Percentiles rank a stretch among this genome's conserved stretches.
Evolutionary conservation across 495 filamentous ascomycete genomes (phyloP).

Genomic region (Penicillium psychrofluorescens): DNA sequence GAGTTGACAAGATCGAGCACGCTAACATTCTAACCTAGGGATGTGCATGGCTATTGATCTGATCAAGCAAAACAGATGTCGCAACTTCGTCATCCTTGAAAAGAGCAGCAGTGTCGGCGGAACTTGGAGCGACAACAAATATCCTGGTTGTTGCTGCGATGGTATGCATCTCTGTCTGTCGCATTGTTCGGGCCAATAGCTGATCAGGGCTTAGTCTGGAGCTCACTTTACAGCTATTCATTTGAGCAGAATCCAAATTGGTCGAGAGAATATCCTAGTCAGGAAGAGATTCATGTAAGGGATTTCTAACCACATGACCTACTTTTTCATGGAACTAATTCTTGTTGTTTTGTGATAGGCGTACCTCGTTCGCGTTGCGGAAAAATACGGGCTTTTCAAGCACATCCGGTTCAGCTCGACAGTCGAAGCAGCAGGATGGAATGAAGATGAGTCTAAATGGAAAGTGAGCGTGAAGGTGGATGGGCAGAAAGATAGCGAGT

Average conservation of each 20-base stretch:
- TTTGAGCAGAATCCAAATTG: constrained; percentile 61
- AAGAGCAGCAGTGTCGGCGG: constrained; percentile 47
- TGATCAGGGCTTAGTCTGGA: constrained; percentile 24
- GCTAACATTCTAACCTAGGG: constrained; percentile 16
- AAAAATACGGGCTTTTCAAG: constrained; percentile 51
- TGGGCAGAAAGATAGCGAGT: constrained; percentile 42
- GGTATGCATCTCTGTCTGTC: constrained; percentile 11
- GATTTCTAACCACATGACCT: constrained; percentile 1
- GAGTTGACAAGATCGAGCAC: background rate
- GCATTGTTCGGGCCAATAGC: too few relatives aligned
- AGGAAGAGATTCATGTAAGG: constrained; percentile 51
- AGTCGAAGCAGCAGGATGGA: constrained; percentile 48
- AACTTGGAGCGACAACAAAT: constrained; percentile 50
- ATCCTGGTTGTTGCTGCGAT: constrained; percentile 49
- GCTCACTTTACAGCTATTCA: constrained; percentile 53
- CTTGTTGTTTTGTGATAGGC: constrained; percentile 26
- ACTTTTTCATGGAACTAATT: background rate
- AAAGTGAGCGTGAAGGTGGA: constrained; percentile 31
- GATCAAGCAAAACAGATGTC: constrained; percentile 43
- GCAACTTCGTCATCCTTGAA: constrained; percentile 50
- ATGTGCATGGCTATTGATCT: constrained; percentile 54
- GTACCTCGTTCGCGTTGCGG: constrained; percentile 51
- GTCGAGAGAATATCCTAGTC: constrained; percentile 57
- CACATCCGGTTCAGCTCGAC: constrained; percentile 49
- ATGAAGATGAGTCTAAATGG: constrained; percentile 50